Base-by-base conservation (phyloP, 768 basidiomycete species). In the Galerina marginata region DNA sequence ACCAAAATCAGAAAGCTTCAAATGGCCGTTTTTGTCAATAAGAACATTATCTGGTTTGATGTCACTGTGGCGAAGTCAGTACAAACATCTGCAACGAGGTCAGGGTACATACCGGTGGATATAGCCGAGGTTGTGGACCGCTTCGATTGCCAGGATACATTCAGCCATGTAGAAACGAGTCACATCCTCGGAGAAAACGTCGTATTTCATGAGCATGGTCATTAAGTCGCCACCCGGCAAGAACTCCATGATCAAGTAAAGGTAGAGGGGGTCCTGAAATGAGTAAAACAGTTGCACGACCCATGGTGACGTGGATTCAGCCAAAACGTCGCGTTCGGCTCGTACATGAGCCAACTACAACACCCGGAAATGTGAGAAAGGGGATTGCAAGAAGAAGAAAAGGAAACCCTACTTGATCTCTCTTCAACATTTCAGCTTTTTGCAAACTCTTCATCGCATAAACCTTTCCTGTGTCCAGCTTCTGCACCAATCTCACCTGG, bases 131-230 rank as follows among this genome's bases (percentile, higher is more conserved):
- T 93, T 92, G 75, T 99, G 96, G 2, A 99, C 96, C 2, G 96
- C 97, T 73, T 99, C 96, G 60, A 99, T 97, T 16, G 96, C 96
- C 26, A 99, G 83, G 61, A 98, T 93, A 72, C 95, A 97, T 75
- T 99, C 96, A 25, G 96, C 96, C 87, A 99, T 97, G 75, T 99
- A 99, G 77, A 99, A 98, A 59, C 96, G 89, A 33, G 95, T 96
- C 39, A 99, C 96, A 71, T 99, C 96, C 75, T 99, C 97, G 6
- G 93, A 94, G 79, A 99, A 99, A 7, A 96, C 92, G 74, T 98
- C 96, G 76, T 99, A 99, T 76, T 98, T 99, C 90, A 99, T 99
- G 67, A 99, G 81, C 96, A 99, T 99, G 11, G 97, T 98, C 96
- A 99, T 99, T 63, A 99, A 81, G 73, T 99, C 96, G n/a, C 96